A percentile compares a stretch with the other conserved stretches of the same genome.
These are phyloP conservation scores for Chytriomyces sp. DNA, from an alignment of 192 early-diverging fungal species.

Conservation along the genomic window DNA sequence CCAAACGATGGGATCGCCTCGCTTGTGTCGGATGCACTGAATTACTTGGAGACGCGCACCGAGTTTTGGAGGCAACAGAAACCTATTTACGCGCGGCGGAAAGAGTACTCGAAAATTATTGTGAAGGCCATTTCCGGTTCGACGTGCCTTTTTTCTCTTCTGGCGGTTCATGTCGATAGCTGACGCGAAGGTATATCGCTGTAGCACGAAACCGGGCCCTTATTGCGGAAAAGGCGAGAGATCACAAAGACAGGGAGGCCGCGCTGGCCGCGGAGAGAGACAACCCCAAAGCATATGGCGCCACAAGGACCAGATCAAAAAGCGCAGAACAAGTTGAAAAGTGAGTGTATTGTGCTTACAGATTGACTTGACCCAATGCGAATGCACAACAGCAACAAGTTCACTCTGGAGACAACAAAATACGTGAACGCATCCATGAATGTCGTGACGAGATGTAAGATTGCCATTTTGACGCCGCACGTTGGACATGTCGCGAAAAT, in stretches of 20 bases:
- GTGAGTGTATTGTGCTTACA: background rate
- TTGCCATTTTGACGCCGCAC: background rate
- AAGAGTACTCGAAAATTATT: conserved; percentile 33
- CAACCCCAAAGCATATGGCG: conserved; percentile 17
- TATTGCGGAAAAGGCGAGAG: conserved; percentile 15
- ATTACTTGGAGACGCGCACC: conserved; percentile 49
- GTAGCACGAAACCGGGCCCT: conserved; percentile 26
- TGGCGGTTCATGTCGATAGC: no score
- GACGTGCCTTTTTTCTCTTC: no score
- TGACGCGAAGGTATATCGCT: no score
- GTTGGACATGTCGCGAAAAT: background rate
- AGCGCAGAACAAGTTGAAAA: background rate
- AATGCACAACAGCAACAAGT: conserved; percentile 6
- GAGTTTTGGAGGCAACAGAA: conserved; percentile 63
- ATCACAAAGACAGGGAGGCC: conserved; percentile 2
- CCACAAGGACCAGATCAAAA: background rate
- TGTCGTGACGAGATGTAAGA: conserved; percentile 28
- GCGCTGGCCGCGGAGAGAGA: background rate
- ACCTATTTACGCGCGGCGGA: conserved; percentile 52
- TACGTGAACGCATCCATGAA: conserved; percentile 36
- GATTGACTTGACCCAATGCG: background rate
- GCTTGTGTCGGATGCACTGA: conserved; percentile 44
- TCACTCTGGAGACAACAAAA: conserved; percentile 26
- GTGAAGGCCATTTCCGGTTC: conserved; percentile 30
- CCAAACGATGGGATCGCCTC: conserved; percentile 45